These are phyloP conservation scores for Entoloma clypeatum DNA, from an alignment of 1,284 basidiomycete species.

Conservation along the genomic window DNA sequence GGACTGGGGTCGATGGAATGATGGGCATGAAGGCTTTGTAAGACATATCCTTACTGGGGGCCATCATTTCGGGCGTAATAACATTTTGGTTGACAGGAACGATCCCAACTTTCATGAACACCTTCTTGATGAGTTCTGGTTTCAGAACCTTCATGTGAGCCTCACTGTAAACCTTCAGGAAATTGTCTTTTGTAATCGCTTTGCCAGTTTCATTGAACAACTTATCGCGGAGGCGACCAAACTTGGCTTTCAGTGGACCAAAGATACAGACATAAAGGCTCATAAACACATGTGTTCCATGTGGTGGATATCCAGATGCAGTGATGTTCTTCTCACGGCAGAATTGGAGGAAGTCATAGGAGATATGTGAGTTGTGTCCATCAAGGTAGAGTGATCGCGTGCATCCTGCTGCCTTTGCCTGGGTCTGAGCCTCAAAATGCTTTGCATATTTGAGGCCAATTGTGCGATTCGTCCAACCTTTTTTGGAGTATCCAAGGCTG, in stretches of 20 bases:
- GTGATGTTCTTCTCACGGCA: conserved; percentile 29
- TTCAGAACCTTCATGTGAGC: conserved; percentile 33
- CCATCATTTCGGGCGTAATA: conserved; percentile 11
- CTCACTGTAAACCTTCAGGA: conserved; percentile 30
- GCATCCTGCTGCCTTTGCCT: conserved; percentile 26
- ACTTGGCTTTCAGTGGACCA: conserved; percentile 20
- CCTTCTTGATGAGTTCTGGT: conserved; percentile 27
- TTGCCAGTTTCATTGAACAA: conserved; percentile 21
- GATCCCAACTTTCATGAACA: conserved; percentile 21
- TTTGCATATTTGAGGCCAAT: conserved; percentile 11
- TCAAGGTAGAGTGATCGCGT: conserved; percentile 34
- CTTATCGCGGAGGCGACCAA: conserved; percentile 15
- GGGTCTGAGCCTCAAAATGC: conserved; percentile 22
- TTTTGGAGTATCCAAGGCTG: conserved; percentile 9
- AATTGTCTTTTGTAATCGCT: conserved; percentile 29
- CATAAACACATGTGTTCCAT: conserved; percentile 40
- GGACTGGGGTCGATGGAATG: conserved; percentile 5
- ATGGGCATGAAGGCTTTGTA: conserved; percentile 1
- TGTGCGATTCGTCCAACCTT: conserved; percentile 13
- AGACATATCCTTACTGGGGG: conserved; percentile 8
- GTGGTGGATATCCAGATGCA: conserved; percentile 37
- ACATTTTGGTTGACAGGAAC: conserved; percentile 11
- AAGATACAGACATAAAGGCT: conserved; percentile 39
- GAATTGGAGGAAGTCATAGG: conserved; percentile 32
- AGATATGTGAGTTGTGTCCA: conserved; percentile 42